A percentile compares a stretch with the other conserved stretches of the same genome.
phyloP scores from a whole-genome alignment of 768 basidiomycete species.

The Kockovaella imperatae region DNA sequence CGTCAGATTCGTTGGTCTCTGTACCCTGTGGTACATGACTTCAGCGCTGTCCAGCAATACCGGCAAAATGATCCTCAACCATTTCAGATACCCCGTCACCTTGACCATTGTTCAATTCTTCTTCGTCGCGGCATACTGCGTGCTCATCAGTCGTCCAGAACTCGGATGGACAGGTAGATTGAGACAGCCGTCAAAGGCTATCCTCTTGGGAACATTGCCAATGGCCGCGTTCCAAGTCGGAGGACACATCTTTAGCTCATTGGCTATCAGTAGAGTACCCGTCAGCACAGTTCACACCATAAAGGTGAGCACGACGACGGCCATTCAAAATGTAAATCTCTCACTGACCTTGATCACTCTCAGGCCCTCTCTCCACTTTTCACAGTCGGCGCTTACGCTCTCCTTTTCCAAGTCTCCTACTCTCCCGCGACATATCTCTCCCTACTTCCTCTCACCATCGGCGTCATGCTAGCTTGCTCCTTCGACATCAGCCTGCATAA shows the following conservation, averaged over 20 bases:
- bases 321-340: too few relatives aligned
- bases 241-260: slow-evolving; percentile 94
- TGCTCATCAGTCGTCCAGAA: slow-evolving; percentile 56
- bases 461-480: slow-evolving; percentile 95
- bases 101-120: slow-evolving; percentile 97
- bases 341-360: slow-evolving; percentile 11
- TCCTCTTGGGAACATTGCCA: slow-evolving; percentile 71
- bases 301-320: slow-evolving; percentile 66
- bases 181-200: slow-evolving; percentile 62
- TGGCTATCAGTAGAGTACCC: slow-evolving; percentile 91
- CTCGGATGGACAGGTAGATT: slow-evolving; percentile 49
- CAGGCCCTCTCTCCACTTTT: slow-evolving; percentile 95
- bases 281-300: slow-evolving; percentile 98
- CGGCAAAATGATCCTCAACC: slow-evolving; percentile 85
- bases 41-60: slow-evolving; percentile 94
- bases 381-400: slow-evolving; percentile 90
- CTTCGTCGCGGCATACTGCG: slow-evolving; percentile 80
- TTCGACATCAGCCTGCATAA: slow-evolving; percentile 87
- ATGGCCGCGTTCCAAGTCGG: slow-evolving; percentile 98
- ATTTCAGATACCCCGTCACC: slow-evolving; percentile 90
- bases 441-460: slow-evolving; percentile 84
- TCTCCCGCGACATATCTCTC: slow-evolving; percentile 84
- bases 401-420: slow-evolving; percentile 89
- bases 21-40: slow-evolving; percentile 83
- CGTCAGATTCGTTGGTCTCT: slow-evolving; percentile 63